A percentile compares a stretch with the other conserved stretches of the same genome.
Conservation (phyloP, 176 grass and related monocot genomes). For the Tillandsia leiboldiana region DNA sequence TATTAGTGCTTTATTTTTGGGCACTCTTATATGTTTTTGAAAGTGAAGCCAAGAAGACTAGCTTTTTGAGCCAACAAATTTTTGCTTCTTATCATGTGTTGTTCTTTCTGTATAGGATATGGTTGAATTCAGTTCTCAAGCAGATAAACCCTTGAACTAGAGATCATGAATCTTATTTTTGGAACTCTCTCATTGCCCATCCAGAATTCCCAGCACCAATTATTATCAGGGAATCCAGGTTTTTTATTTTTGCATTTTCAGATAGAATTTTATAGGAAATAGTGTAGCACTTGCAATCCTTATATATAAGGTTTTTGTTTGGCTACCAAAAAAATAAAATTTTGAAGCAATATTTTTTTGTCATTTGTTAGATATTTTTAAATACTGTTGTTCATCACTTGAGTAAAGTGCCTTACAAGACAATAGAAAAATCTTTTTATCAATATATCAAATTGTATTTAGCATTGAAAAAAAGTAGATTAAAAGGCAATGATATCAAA, state of each 20-base stretch:
- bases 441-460: no score
- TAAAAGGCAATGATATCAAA: no score
- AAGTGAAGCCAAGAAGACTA: not conserved
- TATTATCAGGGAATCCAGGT: conserved; percentile 20
- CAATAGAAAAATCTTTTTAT: no score
- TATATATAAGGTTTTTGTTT: no score
- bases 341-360: no score
- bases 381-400: no score
- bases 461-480: no score
- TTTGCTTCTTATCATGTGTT: not conserved
- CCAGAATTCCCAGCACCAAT: conserved; percentile 16
- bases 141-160: conserved; percentile 5
- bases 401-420: no score
- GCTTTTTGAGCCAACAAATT: not conserved
- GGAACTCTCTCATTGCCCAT: conserved; percentile 13
- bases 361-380: no score
- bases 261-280: not conserved
- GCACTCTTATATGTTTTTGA: not conserved
- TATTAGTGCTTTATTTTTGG: not conserved
- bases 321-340: no score
- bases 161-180: not conserved
- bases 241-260: no score
- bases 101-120: conserved; percentile 1
- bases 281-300: no score
- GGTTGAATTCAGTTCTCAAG: conserved; percentile 14